A percentile compares a stretch with the other conserved stretches of the same genome.
phyloP scores from a whole-genome alignment of 192 early-diverging fungal species.

The Dissophora ornata region DNA sequence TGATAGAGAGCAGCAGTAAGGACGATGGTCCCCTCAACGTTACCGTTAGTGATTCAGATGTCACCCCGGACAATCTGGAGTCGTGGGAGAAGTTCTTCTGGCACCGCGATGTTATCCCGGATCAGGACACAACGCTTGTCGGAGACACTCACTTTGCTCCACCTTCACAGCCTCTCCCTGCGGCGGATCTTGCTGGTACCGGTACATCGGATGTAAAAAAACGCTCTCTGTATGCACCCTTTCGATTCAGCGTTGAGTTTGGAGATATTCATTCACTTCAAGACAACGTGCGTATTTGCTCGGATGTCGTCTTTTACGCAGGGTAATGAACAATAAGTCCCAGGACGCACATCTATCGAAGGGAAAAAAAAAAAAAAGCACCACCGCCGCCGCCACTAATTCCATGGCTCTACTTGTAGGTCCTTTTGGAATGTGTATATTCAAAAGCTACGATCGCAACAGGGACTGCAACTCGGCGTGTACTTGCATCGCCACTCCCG shows the following conservation, averaged over 20 bases:
- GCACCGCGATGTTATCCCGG: conserved; percentile 1
- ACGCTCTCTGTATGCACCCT: conserved; percentile 61
- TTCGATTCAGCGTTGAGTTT: conserved; percentile 66
- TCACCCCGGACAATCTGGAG: neutral
- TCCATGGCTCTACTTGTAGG: too few relatives aligned
- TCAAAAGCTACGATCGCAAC: conserved; percentile 58
- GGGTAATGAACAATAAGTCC: conserved; percentile 56
- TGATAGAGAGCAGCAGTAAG: conserved; percentile 44
- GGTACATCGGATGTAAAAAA: too few relatives aligned
- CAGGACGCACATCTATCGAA: too few relatives aligned
- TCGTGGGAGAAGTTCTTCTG: neutral
- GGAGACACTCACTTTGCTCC: neutral
- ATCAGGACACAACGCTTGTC: neutral
- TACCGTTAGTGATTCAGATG: neutral
- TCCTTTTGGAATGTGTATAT: conserved; percentile 71
- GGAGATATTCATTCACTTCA: conserved; percentile 49
- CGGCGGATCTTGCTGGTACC: too few relatives aligned
- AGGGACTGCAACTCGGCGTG: conserved; percentile 60
- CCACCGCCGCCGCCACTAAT: too few relatives aligned
- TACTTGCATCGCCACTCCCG: conserved; percentile 59
- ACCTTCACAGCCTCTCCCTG: too few relatives aligned
- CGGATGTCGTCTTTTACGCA: conserved; percentile 62
- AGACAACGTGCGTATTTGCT: conserved; percentile 54
- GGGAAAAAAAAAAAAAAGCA: too few relatives aligned
- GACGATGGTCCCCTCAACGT: conserved; percentile 3